Evolutionary conservation across 495 filamentous ascomycete genomes (phyloP).

Genomic region (Massariosphaeria phaeospora): DNA sequence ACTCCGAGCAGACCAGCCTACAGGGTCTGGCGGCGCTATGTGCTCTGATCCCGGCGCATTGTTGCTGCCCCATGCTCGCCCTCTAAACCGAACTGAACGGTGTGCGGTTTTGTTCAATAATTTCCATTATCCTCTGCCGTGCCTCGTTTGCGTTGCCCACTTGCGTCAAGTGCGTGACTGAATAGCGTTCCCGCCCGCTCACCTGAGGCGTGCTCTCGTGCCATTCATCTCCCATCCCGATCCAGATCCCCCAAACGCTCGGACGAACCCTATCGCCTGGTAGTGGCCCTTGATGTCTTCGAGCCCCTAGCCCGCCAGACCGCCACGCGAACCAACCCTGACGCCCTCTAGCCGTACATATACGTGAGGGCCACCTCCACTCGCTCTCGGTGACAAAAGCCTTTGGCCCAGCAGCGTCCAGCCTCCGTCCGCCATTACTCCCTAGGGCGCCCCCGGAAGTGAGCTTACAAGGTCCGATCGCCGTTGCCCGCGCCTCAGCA

Average conservation of each 20-base stretch:
- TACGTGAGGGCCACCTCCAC: conserved; percentile 36
- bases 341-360: conserved; percentile 35
- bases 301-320: conserved; percentile 25
- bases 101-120: conserved; percentile 24
- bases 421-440: conserved; percentile 26
- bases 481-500: conserved; percentile 31
- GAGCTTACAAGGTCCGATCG: conserved; percentile 36
- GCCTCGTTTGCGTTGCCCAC: conserved; percentile 31
- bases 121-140: conserved; percentile 32
- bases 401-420: conserved; percentile 26
- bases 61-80: conserved; percentile 16
- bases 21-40: conserved; percentile 25
- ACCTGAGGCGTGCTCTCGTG: conserved; percentile 27
- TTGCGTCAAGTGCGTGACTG: conserved; percentile 31
- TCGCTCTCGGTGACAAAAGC: conserved; percentile 33
- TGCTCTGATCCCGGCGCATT: conserved; percentile 32
- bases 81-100: conserved; percentile 15
- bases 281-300: conserved; percentile 25
- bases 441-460: conserved; percentile 32
- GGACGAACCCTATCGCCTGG: conserved; percentile 36
- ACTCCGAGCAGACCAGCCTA: conserved; percentile 26
- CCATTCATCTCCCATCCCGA: conserved; percentile 25
- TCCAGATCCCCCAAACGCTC: conserved; percentile 33
- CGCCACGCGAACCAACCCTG: conserved; percentile 34
- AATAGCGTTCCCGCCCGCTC: conserved; percentile 22